Base-by-base conservation (phyloP, 1,139 yeast genomes). In the Hansenula anomala region DNA sequence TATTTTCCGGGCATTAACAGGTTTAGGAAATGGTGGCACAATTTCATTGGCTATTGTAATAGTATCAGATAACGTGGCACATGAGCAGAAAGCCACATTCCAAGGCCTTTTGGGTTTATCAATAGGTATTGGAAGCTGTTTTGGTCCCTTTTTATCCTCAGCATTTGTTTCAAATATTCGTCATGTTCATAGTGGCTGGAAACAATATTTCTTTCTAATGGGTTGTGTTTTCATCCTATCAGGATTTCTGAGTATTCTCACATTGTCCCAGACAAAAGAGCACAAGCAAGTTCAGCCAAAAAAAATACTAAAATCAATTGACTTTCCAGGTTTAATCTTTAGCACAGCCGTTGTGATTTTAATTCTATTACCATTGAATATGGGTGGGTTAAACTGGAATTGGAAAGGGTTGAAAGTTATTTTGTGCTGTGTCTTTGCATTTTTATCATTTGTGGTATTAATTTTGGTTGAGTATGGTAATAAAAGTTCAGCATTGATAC, bases 81-180 rank as follows among this genome's bases (percentile, higher is more conserved):
- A 64, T 19, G 44, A 60, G 26, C 52, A 63, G 23, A 51, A 69
- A 29, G 73, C 38, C 47, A 64, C 37, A 72, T 65, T 56, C 42
- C 67, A 64, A 45, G 69, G 69, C 1, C 37, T 49, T 63, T 36
- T 73, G 6, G 80, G 80, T 3, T 57, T 75, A 0, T 58, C 64
- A 37, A 66, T 73, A 24, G 78, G 79, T 0, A 43, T 75, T 14
- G 79, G 80, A 2, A 67, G 71, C 37, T 72, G 72, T 2, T 47
- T 72, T n/a, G 81, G 80, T 0, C 82, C 82, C 1, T 65, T 75
- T 36, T 55, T 76, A 15, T 75, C 77, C 47, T 75, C 76, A 19
- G 73, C 69, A 0, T 69, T 75, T 41, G 65, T 71, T 7, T 9
- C 6, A 20, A 6, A 20, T 20, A 50, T 62, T 19, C 56, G 60